Base-by-base conservation (phyloP, 1,139 yeast species). In the Hanseniaspora gamundiae region DNA sequence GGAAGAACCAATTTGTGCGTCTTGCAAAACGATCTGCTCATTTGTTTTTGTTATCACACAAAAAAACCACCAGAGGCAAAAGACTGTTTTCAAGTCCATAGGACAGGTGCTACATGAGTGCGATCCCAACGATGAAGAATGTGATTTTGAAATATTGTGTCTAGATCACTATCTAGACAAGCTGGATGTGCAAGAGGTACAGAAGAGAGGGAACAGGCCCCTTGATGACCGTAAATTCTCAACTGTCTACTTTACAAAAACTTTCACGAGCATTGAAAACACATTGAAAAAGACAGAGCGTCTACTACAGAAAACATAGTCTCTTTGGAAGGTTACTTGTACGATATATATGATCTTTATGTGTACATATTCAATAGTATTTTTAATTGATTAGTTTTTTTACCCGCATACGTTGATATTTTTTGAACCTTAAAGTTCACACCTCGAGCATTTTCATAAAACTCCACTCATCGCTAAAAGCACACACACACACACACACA, bases 11-110 rank as follows among this genome's bases (percentile, higher is more conserved):
- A 52, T 50, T 39, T 65, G 69, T 48, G 43, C 55, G 0, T 46
- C 49, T 30, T 65, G 69, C 48, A 59, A 59, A 36, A 59, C 67
- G 2, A 60, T 64, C 30, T 65, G 69, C 45, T 58, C 66, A 1
- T 54, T 60, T 41, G 57, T 58, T 2, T 60, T 57, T 47, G 55
- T 60, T 3, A 50, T 53, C 13, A n/a, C 33, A 52, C 51, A 35
- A 49, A 43, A 28, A 41, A 38, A 13, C 36, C 42, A 13, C 13
- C 39, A 22, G 9, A 28, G 1, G 17, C 35, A 40, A n/a, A 42
- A 14, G 20, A 24, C 22, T n/a, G 10, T 17, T 3, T 33, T 33
- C n/a, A 17, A 11, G 3, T 17, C n/a, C 36, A 11, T 33, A 10
- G 24, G 16, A 4, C 36, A 33, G 21, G 9, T 33, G 11, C 21